phyloP scores from a whole-genome alignment of 1,284 basidiomycete species.

The Moesziomyces antarcticus region DNA sequence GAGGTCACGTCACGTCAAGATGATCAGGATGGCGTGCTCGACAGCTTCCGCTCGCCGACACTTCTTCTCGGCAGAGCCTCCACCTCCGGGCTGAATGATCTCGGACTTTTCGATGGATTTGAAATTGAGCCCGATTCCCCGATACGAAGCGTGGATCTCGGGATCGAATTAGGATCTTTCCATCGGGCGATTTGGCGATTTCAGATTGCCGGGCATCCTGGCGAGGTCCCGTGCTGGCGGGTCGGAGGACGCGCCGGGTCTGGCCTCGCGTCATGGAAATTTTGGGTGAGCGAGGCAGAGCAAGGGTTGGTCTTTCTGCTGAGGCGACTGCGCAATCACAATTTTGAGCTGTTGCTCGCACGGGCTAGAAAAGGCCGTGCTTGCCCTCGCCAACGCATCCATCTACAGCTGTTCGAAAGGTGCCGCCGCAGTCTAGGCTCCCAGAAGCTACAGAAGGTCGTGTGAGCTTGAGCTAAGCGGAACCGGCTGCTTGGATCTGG shows the following conservation, averaged over 20 bases:
- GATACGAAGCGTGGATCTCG: not conserved
- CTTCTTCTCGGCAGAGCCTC: not conserved
- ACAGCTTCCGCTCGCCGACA: not conserved
- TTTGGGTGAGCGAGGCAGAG: too few relatives aligned
- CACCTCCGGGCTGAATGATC: not conserved
- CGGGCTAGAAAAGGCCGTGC: too few relatives aligned
- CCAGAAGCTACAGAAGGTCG: not conserved
- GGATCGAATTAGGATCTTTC: too few relatives aligned
- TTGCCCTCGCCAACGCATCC: too few relatives aligned
- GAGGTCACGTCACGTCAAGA: not conserved
- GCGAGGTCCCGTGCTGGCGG: not conserved
- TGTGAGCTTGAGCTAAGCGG: not conserved
- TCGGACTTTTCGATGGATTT: not conserved
- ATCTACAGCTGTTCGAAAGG: too few relatives aligned
- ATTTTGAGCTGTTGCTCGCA: not conserved
- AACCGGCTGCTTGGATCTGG: not conserved
- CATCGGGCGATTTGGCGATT: not conserved
- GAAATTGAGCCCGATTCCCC: not conserved
- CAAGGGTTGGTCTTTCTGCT: not conserved
- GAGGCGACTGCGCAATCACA: too few relatives aligned
- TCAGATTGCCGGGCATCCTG: not conserved
- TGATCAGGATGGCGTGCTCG: conserved; percentile 1
- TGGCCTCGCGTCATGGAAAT: not conserved
- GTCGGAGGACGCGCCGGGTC: not conserved
- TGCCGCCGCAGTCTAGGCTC: too few relatives aligned